Base-by-base conservation (phyloP, 441 rosid species). In the Erodium chrysanthum region DNA sequence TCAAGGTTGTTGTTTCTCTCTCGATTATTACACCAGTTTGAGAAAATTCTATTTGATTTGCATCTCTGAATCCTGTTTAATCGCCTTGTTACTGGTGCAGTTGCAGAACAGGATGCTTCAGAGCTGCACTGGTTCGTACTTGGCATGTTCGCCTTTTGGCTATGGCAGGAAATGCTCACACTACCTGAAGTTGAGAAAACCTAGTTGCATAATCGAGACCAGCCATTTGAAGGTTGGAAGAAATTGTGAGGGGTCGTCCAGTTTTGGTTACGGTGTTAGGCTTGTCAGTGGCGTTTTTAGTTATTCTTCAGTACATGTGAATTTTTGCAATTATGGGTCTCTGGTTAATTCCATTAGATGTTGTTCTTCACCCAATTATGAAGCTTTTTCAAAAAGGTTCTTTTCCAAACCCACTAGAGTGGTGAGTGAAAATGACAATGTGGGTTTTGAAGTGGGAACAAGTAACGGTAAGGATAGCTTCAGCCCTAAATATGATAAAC, bases 31-130 rank as follows among this genome's bases (percentile, higher is more conserved):
- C 23, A 52, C 59, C 22, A 52, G 17, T 52, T 52, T 18, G 59
- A 15, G 59, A 8, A 52, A 18, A 15, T 52, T 52, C 7, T 20
- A 22, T 10, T 52, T 17, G 2, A 52, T 20, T 18, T 52, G 59
- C 22, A 6, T 20, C 11, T 14, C 3, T 17, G 7, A 6, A 52
- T 52, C 22, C 8, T 8, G 8, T 56, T 21, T 20, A 5, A 20
- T 52, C n/a, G 59, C 22, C n/a, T 15, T 20, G 70, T 46, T 63
- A 65, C 7, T 66, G 63, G 71, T 71, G 46, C 80, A 77, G 81
- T 80, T 92, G 72, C 91, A 84, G 73, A 78, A 66, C 75, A 69
- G 78, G 75, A 70, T 70, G 7, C 62, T 79, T 71, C 81, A 73
- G 67, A 74, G 69, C 76, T 66, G 72, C 67, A 50, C 77, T 4